Percentiles rank a stretch among this genome's conserved stretches.
phyloP scores from a whole-genome alignment of 148 eudicot genomes.

The Chenopodium album region DNA sequence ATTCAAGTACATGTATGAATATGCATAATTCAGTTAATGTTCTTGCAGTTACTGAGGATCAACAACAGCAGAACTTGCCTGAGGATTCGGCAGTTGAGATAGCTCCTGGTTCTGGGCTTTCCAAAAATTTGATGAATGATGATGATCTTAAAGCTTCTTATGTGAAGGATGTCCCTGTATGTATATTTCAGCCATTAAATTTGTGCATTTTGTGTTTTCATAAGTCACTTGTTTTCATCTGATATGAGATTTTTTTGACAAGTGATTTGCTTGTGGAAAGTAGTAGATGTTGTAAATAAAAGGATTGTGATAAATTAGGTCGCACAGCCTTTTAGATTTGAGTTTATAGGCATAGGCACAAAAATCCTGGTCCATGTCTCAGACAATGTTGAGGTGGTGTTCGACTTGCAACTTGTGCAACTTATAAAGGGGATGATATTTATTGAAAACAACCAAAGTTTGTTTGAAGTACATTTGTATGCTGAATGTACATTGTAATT shows the following conservation, averaged over 20 bases:
- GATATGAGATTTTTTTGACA: background rate
- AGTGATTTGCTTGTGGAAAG: background rate
- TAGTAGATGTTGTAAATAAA: background rate
- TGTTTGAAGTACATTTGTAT: no score
- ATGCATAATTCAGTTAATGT: constrained; percentile 44
- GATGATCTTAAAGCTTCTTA: constrained; percentile 71
- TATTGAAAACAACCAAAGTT: no score
- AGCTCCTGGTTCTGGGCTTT: constrained; percentile 52
- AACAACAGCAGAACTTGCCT: constrained; percentile 54
- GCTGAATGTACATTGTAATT: no score
- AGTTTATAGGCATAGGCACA: no score
- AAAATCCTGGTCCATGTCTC: no score
- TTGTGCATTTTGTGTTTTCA: background rate
- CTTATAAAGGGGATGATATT: no score
- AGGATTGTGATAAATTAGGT: background rate
- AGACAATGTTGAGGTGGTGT: no score
- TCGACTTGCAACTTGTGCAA: no score
- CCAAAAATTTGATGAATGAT: constrained; percentile 58
- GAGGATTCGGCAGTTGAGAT: constrained; percentile 62
- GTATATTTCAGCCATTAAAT: constrained; percentile 23
- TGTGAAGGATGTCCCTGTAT: constrained; percentile 63
- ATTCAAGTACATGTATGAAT: background rate
- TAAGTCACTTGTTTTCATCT: background rate
- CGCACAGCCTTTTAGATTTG: background rate
- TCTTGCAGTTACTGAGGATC: constrained; percentile 59